phyloP scores from a whole-genome alignment of 2,329 filamentous ascomycete genomes.

The Talaromyces rugulosus region DNA sequence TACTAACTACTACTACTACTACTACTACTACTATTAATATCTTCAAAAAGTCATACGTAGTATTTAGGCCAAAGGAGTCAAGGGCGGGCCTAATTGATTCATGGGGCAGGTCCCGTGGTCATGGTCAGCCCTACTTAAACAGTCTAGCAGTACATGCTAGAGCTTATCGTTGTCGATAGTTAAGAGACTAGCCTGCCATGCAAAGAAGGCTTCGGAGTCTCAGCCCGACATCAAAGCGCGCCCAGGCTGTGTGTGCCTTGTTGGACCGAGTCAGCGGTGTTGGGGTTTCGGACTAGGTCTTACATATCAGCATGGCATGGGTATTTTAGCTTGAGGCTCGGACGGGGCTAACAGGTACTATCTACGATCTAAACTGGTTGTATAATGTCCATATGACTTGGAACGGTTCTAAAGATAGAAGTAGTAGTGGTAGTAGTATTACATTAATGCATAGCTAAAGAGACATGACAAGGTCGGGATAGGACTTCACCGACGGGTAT shows the following conservation, averaged over 20 bases:
- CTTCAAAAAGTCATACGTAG: too few relatives aligned
- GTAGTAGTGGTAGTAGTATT: not conserved
- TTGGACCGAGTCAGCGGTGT: not conserved
- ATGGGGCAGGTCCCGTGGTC: not conserved
- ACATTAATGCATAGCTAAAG: not conserved
- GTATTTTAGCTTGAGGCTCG: not conserved
- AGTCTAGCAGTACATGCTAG: not conserved
- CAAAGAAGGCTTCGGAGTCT: not conserved
- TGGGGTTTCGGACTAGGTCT: not conserved
- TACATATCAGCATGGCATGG: not conserved
- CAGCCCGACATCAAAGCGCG: not conserved
- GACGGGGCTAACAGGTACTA: not conserved
- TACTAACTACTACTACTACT: too few relatives aligned
- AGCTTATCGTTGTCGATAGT: not conserved
- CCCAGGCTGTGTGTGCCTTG: not conserved
- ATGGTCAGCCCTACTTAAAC: not conserved
- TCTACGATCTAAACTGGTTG: not conserved
- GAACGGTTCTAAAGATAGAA: too few relatives aligned
- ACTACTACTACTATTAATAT: too few relatives aligned
- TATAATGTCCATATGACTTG: not conserved
- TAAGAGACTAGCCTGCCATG: not conserved
- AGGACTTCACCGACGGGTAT: not conserved
- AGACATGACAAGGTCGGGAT: not conserved
- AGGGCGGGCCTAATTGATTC: not conserved
- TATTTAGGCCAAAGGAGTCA: too few relatives aligned